Conservation (phyloP, 139 green algal species). For the Deuterostichococcus epilithicus region DNA sequence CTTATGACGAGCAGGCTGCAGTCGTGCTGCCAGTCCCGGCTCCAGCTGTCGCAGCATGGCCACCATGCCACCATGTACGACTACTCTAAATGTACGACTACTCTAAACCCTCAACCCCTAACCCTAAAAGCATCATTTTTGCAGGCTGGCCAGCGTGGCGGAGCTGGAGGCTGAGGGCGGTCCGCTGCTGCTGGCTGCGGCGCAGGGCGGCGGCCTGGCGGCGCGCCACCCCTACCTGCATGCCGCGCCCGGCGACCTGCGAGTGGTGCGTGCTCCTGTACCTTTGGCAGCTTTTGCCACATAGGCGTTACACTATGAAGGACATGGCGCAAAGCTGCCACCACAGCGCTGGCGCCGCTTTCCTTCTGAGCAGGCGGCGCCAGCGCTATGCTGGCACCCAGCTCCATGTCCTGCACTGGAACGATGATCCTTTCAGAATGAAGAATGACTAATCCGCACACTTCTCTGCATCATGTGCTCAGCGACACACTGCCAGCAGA, state of each 20-base stretch:
- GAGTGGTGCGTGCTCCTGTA: constrained; percentile 19
- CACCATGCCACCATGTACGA: background rate
- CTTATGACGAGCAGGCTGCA: background rate
- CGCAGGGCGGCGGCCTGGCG: constrained; percentile 44
- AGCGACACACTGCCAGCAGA: too few relatives aligned
- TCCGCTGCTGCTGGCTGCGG: constrained; percentile 40
- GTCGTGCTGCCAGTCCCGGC: background rate
- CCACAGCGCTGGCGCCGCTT: too few relatives aligned
- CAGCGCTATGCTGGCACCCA: too few relatives aligned
- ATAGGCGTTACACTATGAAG: too few relatives aligned
- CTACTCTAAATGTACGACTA: too few relatives aligned
- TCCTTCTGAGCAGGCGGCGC: too few relatives aligned
- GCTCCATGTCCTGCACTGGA: too few relatives aligned
- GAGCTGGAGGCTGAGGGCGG: constrained; percentile 57
- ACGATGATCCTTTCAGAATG: too few relatives aligned
- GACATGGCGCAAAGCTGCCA: too few relatives aligned
- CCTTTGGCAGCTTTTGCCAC: too few relatives aligned
- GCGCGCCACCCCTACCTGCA: constrained; percentile 66
- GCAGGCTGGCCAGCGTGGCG: constrained; percentile 19
- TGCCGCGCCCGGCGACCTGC: constrained; percentile 47
- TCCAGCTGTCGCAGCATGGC: background rate
- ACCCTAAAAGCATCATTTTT: background rate
- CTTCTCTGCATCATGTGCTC: too few relatives aligned
- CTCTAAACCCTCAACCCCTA: background rate
- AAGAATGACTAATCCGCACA: too few relatives aligned